Conservation (phyloP, 2,329 filamentous ascomycete genomes). For the Nemania abortiva region DNA sequence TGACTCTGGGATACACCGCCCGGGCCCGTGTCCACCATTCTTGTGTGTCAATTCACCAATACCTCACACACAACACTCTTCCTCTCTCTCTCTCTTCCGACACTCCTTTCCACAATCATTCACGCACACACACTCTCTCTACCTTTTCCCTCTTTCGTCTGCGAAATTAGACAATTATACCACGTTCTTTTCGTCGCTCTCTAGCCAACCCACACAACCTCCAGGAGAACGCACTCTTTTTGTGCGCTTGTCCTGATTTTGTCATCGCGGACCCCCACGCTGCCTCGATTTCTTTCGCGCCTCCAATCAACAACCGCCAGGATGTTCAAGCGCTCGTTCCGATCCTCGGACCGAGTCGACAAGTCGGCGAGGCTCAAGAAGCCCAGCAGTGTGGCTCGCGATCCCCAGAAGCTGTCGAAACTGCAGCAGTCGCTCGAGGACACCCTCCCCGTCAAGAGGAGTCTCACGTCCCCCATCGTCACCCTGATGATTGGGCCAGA, state of each 20-base stretch:
- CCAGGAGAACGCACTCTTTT: conserved; percentile 43
- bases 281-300: conserved; percentile 51
- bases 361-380: conserved; percentile 89
- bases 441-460: conserved; percentile 55
- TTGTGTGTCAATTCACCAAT: conserved; percentile 58
- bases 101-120: conserved; percentile 50
- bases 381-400: conserved; percentile 67
- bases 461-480: conserved; percentile 76
- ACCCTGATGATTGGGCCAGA: conserved; percentile 87
- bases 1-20: conserved; percentile 56
- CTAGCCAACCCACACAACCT: conserved; percentile 48
- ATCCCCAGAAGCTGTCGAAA: conserved; percentile 84
- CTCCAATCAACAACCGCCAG: conserved; percentile 54
- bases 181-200: conserved; percentile 68
- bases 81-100: conserved; percentile 43
- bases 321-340: conserved; percentile 96
- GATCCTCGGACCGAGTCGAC: conserved; percentile 85
- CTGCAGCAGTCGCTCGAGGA: conserved; percentile 82
- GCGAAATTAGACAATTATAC: conserved; percentile 31
- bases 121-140: conserved; percentile 30
- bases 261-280: conserved; percentile 47
- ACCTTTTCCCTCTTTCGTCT: conserved; percentile 43
- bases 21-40: conserved; percentile 65
- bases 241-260: conserved; percentile 45
- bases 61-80: conserved; percentile 46